Evolutionary conservation across 2,329 filamentous ascomycete species (phyloP), one percentile per base, ranked within the genome.

Genomic region (Elsinoe australis): DNA sequence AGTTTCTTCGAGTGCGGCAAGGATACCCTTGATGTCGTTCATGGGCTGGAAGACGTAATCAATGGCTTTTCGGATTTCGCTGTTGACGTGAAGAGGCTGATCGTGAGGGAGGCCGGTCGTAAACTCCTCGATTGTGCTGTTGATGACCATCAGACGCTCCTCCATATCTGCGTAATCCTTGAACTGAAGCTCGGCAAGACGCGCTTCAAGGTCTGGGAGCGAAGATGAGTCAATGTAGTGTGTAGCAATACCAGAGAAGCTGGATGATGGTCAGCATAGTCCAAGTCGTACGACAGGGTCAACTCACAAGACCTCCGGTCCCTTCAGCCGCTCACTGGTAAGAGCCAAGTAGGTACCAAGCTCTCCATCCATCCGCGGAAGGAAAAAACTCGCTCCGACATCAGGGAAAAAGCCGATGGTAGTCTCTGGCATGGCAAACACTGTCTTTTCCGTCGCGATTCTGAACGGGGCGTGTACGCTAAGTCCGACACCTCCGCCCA

Each of bases 341-440:
- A 98, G 74, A 15, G 88, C 92, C 34, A 98, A 80, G 67, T 96
- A 98, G 15, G 86, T 95, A 50, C 92, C 92, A 49, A 94, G 69
- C 51, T 81, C 73, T 42, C 92, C 92, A 59, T 94, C 81, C 74
- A 98, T 81, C 54, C 88, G 78, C 12, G 92, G 87, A 47, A 98
- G 74, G 74, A 96, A 96, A 73, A 96, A 98, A 8, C 87, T 94
- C 24, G 84, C 94, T 52, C 92, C 92, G 41, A 98, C 92, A 61
- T 98, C 94, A 5, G 94, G 92, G 75, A 98, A 98, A 74, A 96
- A 95, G 31, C 92, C 92, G 61, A 98, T 98, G 6, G 81, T 94
- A 3, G 92, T 98, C 71, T 98, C 92, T 22, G 92, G 92, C 92
- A 98, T 98, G 57, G 94, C 89, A 61, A 98, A 96, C 39, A 94